phyloP scores from a whole-genome alignment of 2,329 filamentous ascomycete genomes.

The Tolypocladium album region DNA sequence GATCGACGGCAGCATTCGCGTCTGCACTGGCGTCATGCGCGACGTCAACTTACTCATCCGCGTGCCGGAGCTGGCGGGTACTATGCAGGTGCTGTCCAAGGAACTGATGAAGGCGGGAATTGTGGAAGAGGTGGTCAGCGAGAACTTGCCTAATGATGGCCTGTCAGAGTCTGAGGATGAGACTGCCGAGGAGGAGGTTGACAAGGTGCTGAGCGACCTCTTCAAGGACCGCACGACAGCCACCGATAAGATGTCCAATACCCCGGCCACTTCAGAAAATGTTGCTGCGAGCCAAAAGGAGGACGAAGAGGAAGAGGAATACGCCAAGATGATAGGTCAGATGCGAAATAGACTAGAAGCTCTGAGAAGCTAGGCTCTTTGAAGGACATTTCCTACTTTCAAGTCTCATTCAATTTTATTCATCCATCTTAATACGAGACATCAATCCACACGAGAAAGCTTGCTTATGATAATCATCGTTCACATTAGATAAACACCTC shows the following conservation, averaged over 20 bases:
- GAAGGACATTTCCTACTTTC: not conserved
- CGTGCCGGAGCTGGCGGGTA: slow-evolving; percentile 74
- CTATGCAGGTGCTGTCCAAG: slow-evolving; percentile 76
- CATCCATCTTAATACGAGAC: too few species aligned
- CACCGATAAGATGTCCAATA: slow-evolving; percentile 18
- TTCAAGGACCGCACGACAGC: slow-evolving; percentile 66
- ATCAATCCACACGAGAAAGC: too few species aligned
- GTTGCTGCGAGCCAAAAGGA: slow-evolving; percentile 34
- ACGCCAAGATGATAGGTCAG: slow-evolving; percentile 78
- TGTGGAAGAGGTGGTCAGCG: slow-evolving; percentile 93
- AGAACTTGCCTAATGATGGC: slow-evolving; percentile 67
- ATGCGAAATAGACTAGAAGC: slow-evolving; percentile 90
- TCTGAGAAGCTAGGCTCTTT: slow-evolving; percentile 57
- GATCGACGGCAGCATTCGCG: slow-evolving; percentile 84
- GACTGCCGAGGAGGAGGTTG: slow-evolving; percentile 69
- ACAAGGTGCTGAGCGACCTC: slow-evolving; percentile 85
- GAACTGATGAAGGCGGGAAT: slow-evolving; percentile 93
- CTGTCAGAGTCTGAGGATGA: slow-evolving; percentile 65
- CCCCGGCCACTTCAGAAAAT: slow-evolving; percentile 33
- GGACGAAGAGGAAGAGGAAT: slow-evolving; percentile 56
- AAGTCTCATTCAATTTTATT: too few species aligned
- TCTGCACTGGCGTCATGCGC: slow-evolving; percentile 88
- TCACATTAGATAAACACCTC: too few species aligned
- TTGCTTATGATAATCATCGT: too few species aligned
- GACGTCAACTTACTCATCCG: slow-evolving; percentile 81